A percentile compares a stretch with the other conserved stretches of the same genome.
phyloP scores from a whole-genome alignment of 208 protist genomes.

The Eutreptiella sp. region DNA sequence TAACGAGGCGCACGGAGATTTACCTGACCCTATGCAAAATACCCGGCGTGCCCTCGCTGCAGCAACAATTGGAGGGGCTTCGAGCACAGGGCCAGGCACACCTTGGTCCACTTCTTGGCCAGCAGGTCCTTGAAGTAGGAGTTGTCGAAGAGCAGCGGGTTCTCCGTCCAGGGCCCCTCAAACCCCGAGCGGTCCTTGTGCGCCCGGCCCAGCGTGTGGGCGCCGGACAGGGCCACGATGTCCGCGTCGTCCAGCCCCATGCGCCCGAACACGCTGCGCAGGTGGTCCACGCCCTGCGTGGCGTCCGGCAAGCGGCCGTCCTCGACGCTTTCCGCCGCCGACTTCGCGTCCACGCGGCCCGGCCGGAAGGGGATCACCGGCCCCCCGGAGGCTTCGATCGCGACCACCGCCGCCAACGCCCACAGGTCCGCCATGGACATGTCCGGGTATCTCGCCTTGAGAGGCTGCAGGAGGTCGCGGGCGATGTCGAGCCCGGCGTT shows the following conservation, averaged over 20 bases:
- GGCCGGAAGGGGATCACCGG: constrained; percentile 68
- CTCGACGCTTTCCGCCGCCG: constrained; percentile 52
- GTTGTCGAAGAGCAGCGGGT: constrained; percentile 80
- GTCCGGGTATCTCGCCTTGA: constrained; percentile 72
- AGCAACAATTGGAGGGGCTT: no score
- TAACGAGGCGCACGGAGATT: no score
- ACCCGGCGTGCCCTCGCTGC: no score
- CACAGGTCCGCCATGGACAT: constrained; percentile 86
- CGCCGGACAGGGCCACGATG: constrained; percentile 82
- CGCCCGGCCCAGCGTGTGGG: constrained; percentile 80
- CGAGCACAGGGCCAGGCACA: no score
- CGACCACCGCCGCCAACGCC: constrained; percentile 71
- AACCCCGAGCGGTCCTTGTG: constrained; percentile 69
- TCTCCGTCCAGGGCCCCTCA: constrained; percentile 78
- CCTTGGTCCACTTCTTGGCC: constrained; percentile 70
- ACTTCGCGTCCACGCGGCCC: constrained; percentile 67
- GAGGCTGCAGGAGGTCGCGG: constrained; percentile 64
- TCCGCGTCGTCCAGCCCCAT: constrained; percentile 84
- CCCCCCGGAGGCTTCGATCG: constrained; percentile 82
- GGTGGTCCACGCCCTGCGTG: constrained; percentile 55
- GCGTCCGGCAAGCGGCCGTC: constrained; percentile 79
- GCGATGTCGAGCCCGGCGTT: constrained; percentile 76
- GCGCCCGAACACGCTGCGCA: constrained; percentile 75
- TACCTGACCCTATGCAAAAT: no score
- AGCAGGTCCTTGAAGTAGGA: constrained; percentile 74